Percentiles rank a stretch among this genome's conserved stretches.
Evolutionary conservation across 148 eudicot genomes (phyloP).

Genomic region (Vaccinium macrocarpon): DNA sequence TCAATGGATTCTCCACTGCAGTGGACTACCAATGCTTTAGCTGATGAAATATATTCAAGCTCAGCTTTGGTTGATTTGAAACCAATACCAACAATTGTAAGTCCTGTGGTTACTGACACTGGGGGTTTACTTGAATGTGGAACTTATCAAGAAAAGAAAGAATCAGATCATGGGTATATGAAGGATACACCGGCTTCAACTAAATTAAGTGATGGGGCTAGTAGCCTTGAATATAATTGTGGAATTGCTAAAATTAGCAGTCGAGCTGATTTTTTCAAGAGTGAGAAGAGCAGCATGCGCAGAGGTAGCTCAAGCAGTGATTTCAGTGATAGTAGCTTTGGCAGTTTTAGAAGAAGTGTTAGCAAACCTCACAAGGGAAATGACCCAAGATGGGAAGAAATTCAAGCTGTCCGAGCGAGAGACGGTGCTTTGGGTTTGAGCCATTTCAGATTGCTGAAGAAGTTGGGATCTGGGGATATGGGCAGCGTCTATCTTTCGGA

Average conservation of each 20-base stretch:
- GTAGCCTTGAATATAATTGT: conserved; percentile 60
- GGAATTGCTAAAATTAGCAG: conserved; percentile 74
- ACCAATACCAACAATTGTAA: conserved; percentile 18
- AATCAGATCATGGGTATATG: conserved; percentile 32
- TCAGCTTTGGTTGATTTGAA: conserved; percentile 36
- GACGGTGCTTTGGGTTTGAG: conserved; percentile 74
- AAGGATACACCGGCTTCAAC: conserved; percentile 45
- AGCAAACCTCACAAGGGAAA: conserved; percentile 88
- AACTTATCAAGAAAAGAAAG: conserved; percentile 44
- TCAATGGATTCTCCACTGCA: conserved; percentile 26
- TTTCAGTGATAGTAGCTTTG: conserved; percentile 74
- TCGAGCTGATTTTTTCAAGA: conserved; percentile 58
- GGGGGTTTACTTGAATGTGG: conserved; percentile 31
- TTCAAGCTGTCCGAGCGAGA: conserved; percentile 70
- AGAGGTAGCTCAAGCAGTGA: conserved; percentile 84
- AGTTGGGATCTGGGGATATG: conserved; percentile 93
- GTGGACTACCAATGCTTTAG: conserved; percentile 31
- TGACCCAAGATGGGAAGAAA: conserved; percentile 91
- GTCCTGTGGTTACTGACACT: conserved; percentile 16
- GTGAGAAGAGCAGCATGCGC: conserved; percentile 73
- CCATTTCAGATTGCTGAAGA: conserved; percentile 80
- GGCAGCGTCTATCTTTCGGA: conserved; percentile 95
- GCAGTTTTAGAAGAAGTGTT: conserved; percentile 78
- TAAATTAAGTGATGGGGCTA: conserved; percentile 60
- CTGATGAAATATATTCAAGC: conserved; percentile 46